phyloP scores from a whole-genome alignment of 768 basidiomycete species.

The Tricholoma furcatifolium region DNA sequence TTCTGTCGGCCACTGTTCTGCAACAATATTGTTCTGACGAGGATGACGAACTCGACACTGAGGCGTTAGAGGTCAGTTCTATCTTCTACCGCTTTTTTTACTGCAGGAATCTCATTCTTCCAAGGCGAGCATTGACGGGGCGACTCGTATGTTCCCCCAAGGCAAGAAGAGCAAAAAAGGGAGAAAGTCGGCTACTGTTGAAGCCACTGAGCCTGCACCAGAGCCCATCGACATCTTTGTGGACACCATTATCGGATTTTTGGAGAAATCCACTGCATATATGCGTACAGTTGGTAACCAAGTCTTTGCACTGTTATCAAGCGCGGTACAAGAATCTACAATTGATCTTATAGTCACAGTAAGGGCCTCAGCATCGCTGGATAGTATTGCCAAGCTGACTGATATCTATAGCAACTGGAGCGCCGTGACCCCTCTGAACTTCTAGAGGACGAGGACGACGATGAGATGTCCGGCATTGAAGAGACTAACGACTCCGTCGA shows the following conservation, averaged over 20 bases:
- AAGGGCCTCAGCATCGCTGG: slow-evolving; percentile 29
- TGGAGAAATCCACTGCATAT: slow-evolving; percentile 82
- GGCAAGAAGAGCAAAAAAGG: slow-evolving; percentile 39
- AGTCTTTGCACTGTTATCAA: slow-evolving; percentile 73
- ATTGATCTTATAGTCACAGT: slow-evolving; percentile 82
- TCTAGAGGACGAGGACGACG: slow-evolving; percentile 45
- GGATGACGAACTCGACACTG: slow-evolving; percentile 47
- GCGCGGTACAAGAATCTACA: slow-evolving; percentile 63
- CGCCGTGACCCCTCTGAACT: slow-evolving; percentile 60
- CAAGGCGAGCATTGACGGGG: slow-evolving; percentile 64
- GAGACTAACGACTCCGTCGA: slow-evolving; percentile 36
- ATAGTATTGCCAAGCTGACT: not conserved
- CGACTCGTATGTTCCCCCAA: slow-evolving; percentile 48
- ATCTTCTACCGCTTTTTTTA: not conserved
- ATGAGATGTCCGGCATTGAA: slow-evolving; percentile 42
- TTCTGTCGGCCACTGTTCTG: slow-evolving; percentile 69
- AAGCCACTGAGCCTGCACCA: slow-evolving; percentile 36
- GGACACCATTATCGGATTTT: slow-evolving; percentile 85
- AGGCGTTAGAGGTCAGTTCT: slow-evolving; percentile 58
- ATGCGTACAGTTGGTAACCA: slow-evolving; percentile 78
- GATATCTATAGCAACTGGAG: slow-evolving; percentile 75
- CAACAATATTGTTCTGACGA: slow-evolving; percentile 69
- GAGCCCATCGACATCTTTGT: slow-evolving; percentile 82
- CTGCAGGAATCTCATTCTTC: slow-evolving; percentile 1
- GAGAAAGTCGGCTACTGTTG: slow-evolving; percentile 32